Evolutionary conservation across 768 basidiomycete species (phyloP).

Genomic region (Mycena epipterygia): DNA sequence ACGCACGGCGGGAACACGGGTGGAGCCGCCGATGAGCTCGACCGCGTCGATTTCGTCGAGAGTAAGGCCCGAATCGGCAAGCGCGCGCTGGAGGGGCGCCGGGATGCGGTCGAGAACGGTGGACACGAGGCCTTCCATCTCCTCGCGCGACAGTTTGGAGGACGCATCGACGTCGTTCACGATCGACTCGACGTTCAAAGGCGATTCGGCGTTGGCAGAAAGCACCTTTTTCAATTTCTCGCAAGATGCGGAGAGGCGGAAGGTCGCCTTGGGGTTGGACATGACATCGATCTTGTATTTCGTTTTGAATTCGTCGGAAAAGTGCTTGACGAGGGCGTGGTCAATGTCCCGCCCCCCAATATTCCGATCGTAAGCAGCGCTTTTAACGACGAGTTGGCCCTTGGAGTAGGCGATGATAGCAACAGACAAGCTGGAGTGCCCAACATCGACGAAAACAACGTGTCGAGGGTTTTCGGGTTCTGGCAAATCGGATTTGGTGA

Average conservation of each 20-base stretch:
- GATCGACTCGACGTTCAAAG: slow-evolving; percentile 94
- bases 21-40: slow-evolving; percentile 94
- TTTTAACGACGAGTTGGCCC: slow-evolving; percentile 89
- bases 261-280: slow-evolving; percentile 90
- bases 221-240: slow-evolving; percentile 97
- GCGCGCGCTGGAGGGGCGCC: slow-evolving; percentile 81
- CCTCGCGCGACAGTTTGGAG: slow-evolving; percentile 86
- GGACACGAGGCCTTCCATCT: slow-evolving; percentile 83
- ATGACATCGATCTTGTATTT: slow-evolving; percentile 99
- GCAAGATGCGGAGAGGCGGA: slow-evolving; percentile 90
- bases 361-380: slow-evolving; percentile 91
- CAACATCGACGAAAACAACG: slow-evolving; percentile 95
- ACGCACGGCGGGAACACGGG: slow-evolving; percentile 94
- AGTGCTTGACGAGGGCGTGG: slow-evolving; percentile 89
- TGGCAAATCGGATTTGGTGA: slow-evolving; percentile 98
- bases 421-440: slow-evolving; percentile 92
- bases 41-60: slow-evolving; percentile 90
- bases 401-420: slow-evolving; percentile 94
- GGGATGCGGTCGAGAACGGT: slow-evolving; percentile 84
- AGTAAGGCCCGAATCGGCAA: slow-evolving; percentile 84
- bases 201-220: slow-evolving; percentile 92
- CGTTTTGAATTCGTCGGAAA: slow-evolving; percentile 91
- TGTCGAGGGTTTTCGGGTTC: slow-evolving; percentile 84
- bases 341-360: slow-evolving; percentile 98
- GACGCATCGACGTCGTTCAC: slow-evolving; percentile 96